A percentile compares a stretch with the other conserved stretches of the same genome.
These are phyloP conservation scores for Cercophora scortea DNA, from an alignment of 495 filamentous ascomycete genomes.

Conservation along the genomic window DNA sequence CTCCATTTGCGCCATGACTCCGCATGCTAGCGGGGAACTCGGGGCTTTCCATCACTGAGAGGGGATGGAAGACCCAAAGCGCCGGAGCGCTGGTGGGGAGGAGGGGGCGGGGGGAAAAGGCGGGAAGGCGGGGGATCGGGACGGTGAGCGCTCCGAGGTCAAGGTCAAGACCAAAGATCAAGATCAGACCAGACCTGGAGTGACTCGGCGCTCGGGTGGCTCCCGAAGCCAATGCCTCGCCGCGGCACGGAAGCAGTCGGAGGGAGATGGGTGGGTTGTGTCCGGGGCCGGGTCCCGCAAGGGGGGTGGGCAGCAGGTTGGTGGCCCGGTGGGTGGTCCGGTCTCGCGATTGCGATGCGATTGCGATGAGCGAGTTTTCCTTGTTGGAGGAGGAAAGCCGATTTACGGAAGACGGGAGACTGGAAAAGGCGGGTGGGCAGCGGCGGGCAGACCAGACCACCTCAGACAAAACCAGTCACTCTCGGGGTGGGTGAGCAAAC, in stretches of 20 bases:
- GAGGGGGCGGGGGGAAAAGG: too few species aligned
- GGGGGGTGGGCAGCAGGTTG: too few species aligned
- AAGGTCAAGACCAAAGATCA: too few species aligned
- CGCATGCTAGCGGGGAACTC: constrained; percentile 31
- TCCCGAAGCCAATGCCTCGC: constrained; percentile 14
- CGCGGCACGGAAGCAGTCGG: constrained; percentile 18
- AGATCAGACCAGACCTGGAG: background rate
- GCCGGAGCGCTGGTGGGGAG: background rate
- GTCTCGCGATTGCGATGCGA: constrained; percentile 25
- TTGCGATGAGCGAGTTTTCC: constrained; percentile 13
- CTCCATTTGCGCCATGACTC: constrained; percentile 27
- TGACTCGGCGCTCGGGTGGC: constrained; percentile 4
- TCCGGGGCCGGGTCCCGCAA: constrained; percentile 15
- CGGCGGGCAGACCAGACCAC: too few species aligned
- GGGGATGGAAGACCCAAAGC: background rate
- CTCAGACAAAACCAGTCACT: too few species aligned
- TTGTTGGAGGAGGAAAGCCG: constrained; percentile 23
- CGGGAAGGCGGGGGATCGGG: background rate
- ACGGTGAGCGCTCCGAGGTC: background rate
- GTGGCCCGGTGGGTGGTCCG: constrained; percentile 18
- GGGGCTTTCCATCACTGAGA: constrained; percentile 22
- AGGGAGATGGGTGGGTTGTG: constrained; percentile 18
- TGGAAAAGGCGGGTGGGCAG: too few species aligned
- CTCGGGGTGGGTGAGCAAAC: too few species aligned
- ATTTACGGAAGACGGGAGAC: constrained; percentile 15